Conservation (phyloP, 495 filamentous ascomycete species). For the Bacidia rubella region DNA sequence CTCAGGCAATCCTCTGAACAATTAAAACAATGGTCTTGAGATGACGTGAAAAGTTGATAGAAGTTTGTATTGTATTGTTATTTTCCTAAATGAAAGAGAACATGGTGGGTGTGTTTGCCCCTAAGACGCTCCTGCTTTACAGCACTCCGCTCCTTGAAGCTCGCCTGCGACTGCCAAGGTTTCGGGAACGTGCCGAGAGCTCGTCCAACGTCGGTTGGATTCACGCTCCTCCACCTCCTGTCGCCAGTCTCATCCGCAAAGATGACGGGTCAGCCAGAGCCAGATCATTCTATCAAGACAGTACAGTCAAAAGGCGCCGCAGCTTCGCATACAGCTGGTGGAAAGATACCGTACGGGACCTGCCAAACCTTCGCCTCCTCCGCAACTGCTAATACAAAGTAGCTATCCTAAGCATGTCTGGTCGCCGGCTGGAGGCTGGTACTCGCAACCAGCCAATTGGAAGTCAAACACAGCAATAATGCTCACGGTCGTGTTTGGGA, state of each 20-base stretch:
- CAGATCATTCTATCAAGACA: slow-evolving; percentile 17
- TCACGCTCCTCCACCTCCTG: too few species aligned
- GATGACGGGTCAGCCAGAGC: slow-evolving; percentile 8
- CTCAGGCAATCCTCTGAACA: too few species aligned
- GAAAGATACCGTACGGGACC: slow-evolving; percentile 71
- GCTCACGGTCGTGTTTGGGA: slow-evolving; percentile 54
- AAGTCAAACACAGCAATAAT: slow-evolving; percentile 83
- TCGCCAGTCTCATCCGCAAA: not conserved
- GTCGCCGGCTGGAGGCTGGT: slow-evolving; percentile 98
- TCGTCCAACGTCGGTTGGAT: too few species aligned
- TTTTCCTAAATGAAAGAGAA: too few species aligned
- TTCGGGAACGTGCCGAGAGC: too few species aligned
- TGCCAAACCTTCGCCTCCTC: not conserved
- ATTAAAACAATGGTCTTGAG: too few species aligned
- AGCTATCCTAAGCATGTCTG: slow-evolving; percentile 99
- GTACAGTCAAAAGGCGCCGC: slow-evolving; percentile 16
- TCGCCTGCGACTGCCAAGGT: too few species aligned
- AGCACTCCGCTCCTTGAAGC: too few species aligned
- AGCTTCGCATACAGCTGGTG: slow-evolving; percentile 35
- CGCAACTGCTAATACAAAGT: slow-evolving; percentile 1
- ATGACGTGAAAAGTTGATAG: too few species aligned
- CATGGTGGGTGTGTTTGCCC: too few species aligned
- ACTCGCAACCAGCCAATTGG: slow-evolving; percentile 88
- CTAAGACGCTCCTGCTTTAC: too few species aligned
- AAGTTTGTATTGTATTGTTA: too few species aligned